Conservation (phyloP, 352 stramenopile genomes). For the Blastocystis sp. region DNA sequence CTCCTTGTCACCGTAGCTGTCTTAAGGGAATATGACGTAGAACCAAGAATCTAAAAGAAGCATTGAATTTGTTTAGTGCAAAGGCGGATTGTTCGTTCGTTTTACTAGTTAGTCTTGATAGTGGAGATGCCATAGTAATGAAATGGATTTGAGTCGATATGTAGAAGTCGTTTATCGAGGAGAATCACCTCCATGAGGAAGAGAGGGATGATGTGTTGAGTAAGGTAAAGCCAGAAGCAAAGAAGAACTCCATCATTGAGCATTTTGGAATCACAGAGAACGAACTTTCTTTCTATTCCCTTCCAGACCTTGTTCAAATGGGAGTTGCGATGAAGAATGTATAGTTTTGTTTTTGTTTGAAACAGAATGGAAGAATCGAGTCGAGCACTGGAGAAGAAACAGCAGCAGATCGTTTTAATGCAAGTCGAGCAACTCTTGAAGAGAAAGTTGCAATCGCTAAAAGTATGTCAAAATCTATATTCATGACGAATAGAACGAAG, state of each 20-base stretch:
- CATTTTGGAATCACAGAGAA: constrained; percentile 38
- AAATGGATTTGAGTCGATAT: background rate
- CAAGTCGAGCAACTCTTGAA: constrained; percentile 1
- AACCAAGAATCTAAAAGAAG: constrained; percentile 56
- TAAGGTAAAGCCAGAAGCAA: background rate
- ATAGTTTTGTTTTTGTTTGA: constrained; percentile 55
- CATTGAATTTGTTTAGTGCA: constrained; percentile 22
- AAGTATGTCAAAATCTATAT: background rate
- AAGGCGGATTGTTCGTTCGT: background rate
- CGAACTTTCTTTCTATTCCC: constrained; percentile 16
- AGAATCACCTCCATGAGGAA: background rate
- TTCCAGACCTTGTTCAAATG: constrained; percentile 56
- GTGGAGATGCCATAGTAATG: constrained; percentile 31
- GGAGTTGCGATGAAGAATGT: constrained; percentile 60
- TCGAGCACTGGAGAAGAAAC: background rate
- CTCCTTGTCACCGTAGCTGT: constrained; percentile 45
- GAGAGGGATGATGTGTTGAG: background rate
- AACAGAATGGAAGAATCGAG: constrained; percentile 20
- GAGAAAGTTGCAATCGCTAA: background rate
- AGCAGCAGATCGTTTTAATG: constrained; percentile 34
- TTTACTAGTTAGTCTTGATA: constrained; percentile 29
- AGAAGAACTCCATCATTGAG: background rate
- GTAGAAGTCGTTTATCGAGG: constrained; percentile 24
- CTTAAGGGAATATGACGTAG: background rate
- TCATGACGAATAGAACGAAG: constrained; percentile 32